Conservation (phyloP, 169 alveolate species). For the Besnoitia besnoiti region DNA sequence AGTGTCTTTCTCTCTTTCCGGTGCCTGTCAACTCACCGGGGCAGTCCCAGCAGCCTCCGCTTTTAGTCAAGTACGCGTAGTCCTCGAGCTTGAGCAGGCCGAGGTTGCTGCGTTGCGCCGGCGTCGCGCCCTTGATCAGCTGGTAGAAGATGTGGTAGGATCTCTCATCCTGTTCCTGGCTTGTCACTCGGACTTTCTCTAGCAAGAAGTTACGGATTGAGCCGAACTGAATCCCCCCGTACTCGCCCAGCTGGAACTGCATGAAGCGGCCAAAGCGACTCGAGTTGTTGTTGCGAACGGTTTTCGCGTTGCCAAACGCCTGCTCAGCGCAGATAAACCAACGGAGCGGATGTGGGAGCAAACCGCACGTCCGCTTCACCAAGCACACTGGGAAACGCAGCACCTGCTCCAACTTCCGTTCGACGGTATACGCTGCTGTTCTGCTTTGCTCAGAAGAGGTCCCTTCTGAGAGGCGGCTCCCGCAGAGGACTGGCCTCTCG, state of each 20-base stretch:
- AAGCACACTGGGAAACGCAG: too few relatives aligned
- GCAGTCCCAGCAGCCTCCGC: conserved; percentile 43
- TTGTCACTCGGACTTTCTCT: conserved; percentile 96
- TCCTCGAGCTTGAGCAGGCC: background rate
- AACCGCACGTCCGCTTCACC: too few relatives aligned
- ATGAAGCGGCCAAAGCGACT: conserved; percentile 97
- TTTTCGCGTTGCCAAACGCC: conserved; percentile 98
- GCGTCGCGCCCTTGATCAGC: conserved; percentile 87
- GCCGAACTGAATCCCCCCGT: conserved; percentile 89
- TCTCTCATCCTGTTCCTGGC: conserved; percentile 88
- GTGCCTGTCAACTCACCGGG: conserved; percentile 21
- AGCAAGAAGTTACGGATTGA: conserved; percentile 90
- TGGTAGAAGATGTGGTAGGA: conserved; percentile 96
- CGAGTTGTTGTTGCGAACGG: conserved; percentile 96
- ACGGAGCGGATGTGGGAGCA: background rate
- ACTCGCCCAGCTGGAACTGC: conserved; percentile 66
- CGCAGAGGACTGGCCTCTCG: too few relatives aligned
- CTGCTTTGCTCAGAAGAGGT: too few relatives aligned
- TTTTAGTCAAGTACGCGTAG: background rate
- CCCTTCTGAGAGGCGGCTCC: too few relatives aligned
- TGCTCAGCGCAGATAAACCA: conserved; percentile 42
- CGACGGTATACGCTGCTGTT: too few relatives aligned
- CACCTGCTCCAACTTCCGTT: too few relatives aligned
- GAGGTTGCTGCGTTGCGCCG: conserved; percentile 75
- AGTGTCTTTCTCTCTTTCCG: too few relatives aligned